Conservation (phyloP, 202 grass and related monocot genomes). For the Alloteropsis angusta region DNA sequence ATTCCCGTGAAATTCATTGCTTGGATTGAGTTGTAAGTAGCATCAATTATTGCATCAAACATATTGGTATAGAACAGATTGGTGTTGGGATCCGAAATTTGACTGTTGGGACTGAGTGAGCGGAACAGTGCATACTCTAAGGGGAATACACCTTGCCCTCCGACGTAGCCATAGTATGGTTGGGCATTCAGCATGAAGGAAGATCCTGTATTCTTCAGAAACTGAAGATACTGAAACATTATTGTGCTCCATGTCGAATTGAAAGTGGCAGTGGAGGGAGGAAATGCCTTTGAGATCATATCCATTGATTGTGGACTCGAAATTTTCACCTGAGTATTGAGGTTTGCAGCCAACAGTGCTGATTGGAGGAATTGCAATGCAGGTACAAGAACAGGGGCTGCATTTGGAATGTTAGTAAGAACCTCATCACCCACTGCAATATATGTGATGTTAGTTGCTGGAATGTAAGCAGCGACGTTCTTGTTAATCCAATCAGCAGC, state of each 20-base stretch:
- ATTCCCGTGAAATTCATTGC: slow-evolving; percentile 84
- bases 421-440: slow-evolving; percentile 94
- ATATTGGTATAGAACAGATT: slow-evolving; percentile 91
- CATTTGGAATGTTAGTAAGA: slow-evolving; percentile 67
- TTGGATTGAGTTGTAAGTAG: slow-evolving; percentile 85
- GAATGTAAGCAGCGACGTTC: slow-evolving; percentile 73
- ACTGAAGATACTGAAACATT: slow-evolving; percentile 72
- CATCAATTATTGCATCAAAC: slow-evolving; percentile 94
- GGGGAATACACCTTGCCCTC: slow-evolving; percentile 80
- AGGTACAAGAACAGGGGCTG: slow-evolving; percentile 78
- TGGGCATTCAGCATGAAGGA: slow-evolving; percentile 97
- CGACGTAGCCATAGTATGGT: slow-evolving; percentile 80
- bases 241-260: slow-evolving; percentile 83
- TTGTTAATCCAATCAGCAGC: slow-evolving; percentile 92
- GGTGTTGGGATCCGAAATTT: slow-evolving; percentile 79
- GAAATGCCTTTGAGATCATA: slow-evolving; percentile 76
- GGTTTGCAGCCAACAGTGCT: slow-evolving; percentile 80
- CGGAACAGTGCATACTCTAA: slow-evolving; percentile 81
- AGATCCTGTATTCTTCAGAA: slow-evolving; percentile 71
- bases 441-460: slow-evolving; percentile 85
- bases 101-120: slow-evolving; percentile 63
- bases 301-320: slow-evolving; percentile 80
- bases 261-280: slow-evolving; percentile 87
- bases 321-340: slow-evolving; percentile 86
- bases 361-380: slow-evolving; percentile 84